Conservation (phyloP, 2,329 filamentous ascomycete species). For the Microdochium paspali region DNA sequence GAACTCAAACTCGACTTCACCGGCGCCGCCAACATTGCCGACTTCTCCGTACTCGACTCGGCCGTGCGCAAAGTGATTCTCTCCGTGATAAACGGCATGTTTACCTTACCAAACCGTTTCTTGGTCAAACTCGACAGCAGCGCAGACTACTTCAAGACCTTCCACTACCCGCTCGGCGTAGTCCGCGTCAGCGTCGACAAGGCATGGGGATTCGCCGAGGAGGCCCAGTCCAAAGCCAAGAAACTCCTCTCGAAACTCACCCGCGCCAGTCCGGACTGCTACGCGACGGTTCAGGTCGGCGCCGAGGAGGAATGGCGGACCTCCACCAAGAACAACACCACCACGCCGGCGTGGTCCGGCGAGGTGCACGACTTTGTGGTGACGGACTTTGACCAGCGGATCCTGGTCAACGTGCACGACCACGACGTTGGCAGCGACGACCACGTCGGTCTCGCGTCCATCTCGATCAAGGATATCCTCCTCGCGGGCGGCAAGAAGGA, state of each 20-base stretch:
- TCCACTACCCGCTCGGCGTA: constrained; percentile 30
- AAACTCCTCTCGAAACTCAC: constrained; percentile 30
- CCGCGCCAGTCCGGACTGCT: constrained; percentile 37
- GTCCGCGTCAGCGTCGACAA: constrained; percentile 32
- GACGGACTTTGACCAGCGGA: constrained; percentile 30
- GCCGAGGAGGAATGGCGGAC: constrained; percentile 34
- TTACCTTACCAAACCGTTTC: constrained; percentile 37
- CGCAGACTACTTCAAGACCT: constrained; percentile 38
- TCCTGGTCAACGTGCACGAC: constrained; percentile 31
- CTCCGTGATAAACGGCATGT: constrained; percentile 31
- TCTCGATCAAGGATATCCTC: constrained; percentile 18
- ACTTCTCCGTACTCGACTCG: constrained; percentile 15
- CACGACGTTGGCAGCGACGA: constrained; percentile 35
- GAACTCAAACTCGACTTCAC: constrained; percentile 35
- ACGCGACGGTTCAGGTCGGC: constrained; percentile 30
- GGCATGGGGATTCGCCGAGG: constrained; percentile 24
- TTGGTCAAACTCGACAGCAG: constrained; percentile 34
- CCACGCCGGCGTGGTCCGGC: constrained; percentile 34
- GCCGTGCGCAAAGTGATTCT: constrained; percentile 33
- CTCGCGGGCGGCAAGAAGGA: constrained; percentile 27
- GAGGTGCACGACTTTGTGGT: constrained; percentile 38
- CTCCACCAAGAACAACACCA: constrained; percentile 27
- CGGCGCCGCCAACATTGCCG: constrained; percentile 13
- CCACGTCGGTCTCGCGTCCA: constrained; percentile 33
- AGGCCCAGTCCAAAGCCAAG: constrained; percentile 27